Conservation (phyloP, 306 rosid genomes). For the Canavalia gladiata region DNA sequence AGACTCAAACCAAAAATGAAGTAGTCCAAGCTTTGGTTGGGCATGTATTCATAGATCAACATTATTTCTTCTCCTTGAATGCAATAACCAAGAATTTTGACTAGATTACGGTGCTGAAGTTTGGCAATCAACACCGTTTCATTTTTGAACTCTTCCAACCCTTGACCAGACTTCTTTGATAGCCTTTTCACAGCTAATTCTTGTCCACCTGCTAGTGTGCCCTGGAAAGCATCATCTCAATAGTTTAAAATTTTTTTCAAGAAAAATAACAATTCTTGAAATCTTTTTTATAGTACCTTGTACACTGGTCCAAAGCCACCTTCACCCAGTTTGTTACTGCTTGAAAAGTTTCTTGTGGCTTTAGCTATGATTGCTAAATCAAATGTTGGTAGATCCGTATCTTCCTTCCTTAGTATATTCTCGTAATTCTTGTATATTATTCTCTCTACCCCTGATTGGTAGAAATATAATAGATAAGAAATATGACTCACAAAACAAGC, state of each 20-base stretch:
- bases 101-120: slow-evolving; percentile 32
- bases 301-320: slow-evolving; percentile 62
- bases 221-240: slow-evolving; percentile 18
- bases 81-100: slow-evolving; percentile 34
- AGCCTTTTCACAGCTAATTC: slow-evolving; percentile 34
- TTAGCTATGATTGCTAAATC: slow-evolving; percentile 36
- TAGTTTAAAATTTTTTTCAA: neutral
- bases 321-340: slow-evolving; percentile 50
- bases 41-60: slow-evolving; percentile 37
- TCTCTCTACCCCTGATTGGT: slow-evolving; percentile 9
- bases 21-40: slow-evolving; percentile 32
- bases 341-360: slow-evolving; percentile 54
- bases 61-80: slow-evolving; percentile 36
- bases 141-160: slow-evolving; percentile 35
- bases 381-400: slow-evolving; percentile 53
- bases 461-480: neutral
- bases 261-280: neutral
- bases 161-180: slow-evolving; percentile 14
- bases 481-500: neutral
- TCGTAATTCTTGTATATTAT: slow-evolving; percentile 1
- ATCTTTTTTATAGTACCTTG: slow-evolving; percentile 35
- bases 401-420: slow-evolving; percentile 34
- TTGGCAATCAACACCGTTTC: slow-evolving; percentile 23
- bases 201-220: slow-evolving; percentile 19
- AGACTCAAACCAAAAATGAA: slow-evolving; percentile 24